Base-by-base conservation (phyloP, 164 flowering plant species). In the Vitis rupestris region DNA sequence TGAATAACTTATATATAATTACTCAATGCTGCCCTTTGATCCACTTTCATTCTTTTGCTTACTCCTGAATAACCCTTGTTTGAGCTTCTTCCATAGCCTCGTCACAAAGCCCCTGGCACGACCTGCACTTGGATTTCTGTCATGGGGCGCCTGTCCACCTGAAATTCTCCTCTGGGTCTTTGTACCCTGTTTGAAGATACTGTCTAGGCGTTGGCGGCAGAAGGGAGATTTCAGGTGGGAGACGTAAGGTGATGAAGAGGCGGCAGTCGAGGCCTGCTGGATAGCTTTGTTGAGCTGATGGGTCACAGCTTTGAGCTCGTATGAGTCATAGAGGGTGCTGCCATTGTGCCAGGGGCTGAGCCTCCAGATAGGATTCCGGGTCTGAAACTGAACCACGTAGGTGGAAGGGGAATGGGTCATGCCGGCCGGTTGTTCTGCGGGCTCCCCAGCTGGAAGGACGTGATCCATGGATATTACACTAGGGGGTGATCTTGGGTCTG, bases 311-410 rank as follows among this genome's bases (percentile, higher is more conserved):
- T 54, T 74, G 48, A 87, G 72, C 75, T 87, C 88, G 17, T 64
- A 88, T 1, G 88, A 83, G 76, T 84, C 87, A 58, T 72, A 81
- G 29, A 86, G 78, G 50, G 82, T 78, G 83, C 87, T 83, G 50
- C 84, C 75, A 9, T 75, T 72, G 57, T 76, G 65, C 70, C 74
- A 52, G 8, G 83, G 86, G 75, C 81, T 82, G 10, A 81, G 61
- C 72, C 75, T 74, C 78, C 64, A 67, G 30, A 73, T 65, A n/a
- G 81, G 84, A 69, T 75, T 81, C 29, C 48, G 16, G 30, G 63
- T n/a, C 16, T 61, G 17, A 60, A 68, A 58, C 10, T 70, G 66
- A 15, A 58, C 44, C 44, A 37, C 61, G n/a, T 70, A 55, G 47
- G 52, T n/a, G 44, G 70, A 27, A 10, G 70, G 56, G 23, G 57